Conservation (phyloP, 768 basidiomycete genomes). For the Amanita phalloides region DNA sequence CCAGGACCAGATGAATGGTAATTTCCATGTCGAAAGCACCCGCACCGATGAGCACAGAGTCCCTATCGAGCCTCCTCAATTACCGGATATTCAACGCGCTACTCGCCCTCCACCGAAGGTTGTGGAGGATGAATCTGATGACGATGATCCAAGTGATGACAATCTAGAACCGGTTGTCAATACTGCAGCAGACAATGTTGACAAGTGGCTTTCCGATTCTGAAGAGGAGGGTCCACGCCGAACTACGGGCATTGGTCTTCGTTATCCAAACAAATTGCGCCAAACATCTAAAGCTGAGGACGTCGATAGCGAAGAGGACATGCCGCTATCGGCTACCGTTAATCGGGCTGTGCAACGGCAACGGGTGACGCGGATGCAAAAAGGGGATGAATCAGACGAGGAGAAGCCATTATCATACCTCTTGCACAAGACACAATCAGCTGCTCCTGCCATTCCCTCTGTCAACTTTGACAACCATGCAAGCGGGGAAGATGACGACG, state of each 20-base stretch:
- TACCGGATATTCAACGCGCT: conserved; percentile 32
- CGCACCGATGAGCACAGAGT: conserved; percentile 16
- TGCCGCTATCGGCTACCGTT: conserved; percentile 63
- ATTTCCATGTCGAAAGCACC: background rate
- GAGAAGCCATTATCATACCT: conserved; percentile 62
- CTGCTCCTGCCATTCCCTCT: conserved; percentile 27
- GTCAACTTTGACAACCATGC: conserved; percentile 28
- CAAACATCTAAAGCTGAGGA: conserved; percentile 15
- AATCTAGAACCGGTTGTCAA: conserved; percentile 27
- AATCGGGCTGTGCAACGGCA: conserved; percentile 43
- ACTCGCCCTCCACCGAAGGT: conserved; percentile 25
- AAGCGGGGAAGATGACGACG: conserved; percentile 34
- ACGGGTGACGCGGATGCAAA: conserved; percentile 22
- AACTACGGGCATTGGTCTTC: conserved; percentile 47
- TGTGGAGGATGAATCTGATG: conserved; percentile 41
- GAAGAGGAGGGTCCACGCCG: conserved; percentile 42
- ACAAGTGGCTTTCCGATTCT: conserved; percentile 5
- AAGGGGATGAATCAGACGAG: conserved; percentile 46
- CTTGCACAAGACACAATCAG: conserved; percentile 33
- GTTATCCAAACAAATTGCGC: conserved; percentile 28
- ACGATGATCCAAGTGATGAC: conserved; percentile 33
- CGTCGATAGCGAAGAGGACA: conserved; percentile 68
- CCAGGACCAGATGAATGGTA: background rate
- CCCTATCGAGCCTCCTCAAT: conserved; percentile 29
- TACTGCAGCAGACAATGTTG: conserved; percentile 51